These are phyloP conservation scores for Penicillium odoratum DNA, from an alignment of 495 filamentous ascomycete species.

Conservation along the genomic window DNA sequence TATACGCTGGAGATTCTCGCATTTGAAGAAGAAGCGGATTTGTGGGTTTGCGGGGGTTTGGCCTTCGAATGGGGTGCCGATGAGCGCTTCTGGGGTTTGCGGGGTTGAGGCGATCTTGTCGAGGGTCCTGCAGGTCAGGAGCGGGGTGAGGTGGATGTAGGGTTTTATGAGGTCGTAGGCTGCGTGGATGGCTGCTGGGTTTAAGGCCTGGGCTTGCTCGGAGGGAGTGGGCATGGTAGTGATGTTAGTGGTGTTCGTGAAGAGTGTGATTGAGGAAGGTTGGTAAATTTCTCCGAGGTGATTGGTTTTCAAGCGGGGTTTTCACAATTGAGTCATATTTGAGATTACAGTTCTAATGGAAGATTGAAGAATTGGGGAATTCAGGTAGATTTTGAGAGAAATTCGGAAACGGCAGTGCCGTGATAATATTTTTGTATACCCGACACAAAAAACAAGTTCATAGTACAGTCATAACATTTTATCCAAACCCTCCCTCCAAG, in stretches of 20 bases:
- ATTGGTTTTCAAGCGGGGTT: background rate
- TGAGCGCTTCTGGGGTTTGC: constrained; percentile 51
- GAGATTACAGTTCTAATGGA: background rate
- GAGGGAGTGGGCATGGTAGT: constrained; percentile 24
- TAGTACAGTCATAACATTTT: constrained; percentile 49
- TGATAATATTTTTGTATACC: constrained; percentile 12
- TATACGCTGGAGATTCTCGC: constrained; percentile 88
- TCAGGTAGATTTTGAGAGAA: background rate
- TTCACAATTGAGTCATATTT: background rate
- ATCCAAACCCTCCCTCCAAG: constrained; percentile 22
- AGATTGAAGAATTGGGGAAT: background rate
- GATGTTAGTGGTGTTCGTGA: background rate
- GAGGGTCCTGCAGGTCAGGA: constrained; percentile 75
- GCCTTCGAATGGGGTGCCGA: constrained; percentile 59
- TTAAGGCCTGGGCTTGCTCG: constrained; percentile 58
- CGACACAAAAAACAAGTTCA: constrained; percentile 36
- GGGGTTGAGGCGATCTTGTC: constrained; percentile 72
- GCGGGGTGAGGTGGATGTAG: constrained; percentile 80
- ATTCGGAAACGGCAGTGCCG: constrained; percentile 3
- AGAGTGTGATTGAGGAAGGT: background rate
- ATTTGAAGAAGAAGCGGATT: constrained; percentile 89
- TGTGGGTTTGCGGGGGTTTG: constrained; percentile 59
- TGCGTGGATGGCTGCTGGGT: constrained; percentile 62
- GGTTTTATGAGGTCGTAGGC: constrained; percentile 72
- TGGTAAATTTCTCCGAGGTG: constrained; percentile 9